Base-by-base conservation (phyloP, 495 filamentous ascomycete genomes). In the Penicillium desertorum region DNA sequence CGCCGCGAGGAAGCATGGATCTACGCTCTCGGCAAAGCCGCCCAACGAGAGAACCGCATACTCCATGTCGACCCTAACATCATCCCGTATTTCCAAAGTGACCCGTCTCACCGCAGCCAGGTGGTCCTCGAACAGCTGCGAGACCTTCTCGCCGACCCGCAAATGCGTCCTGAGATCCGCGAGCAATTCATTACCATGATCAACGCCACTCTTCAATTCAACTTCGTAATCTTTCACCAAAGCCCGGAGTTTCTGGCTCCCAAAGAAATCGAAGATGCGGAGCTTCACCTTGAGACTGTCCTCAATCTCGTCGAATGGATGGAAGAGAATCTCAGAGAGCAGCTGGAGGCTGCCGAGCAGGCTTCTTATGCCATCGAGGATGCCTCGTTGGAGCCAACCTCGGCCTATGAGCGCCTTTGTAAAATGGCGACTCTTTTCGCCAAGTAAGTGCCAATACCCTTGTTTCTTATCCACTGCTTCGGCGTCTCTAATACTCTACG, bases 121-220 rank as follows among this genome's bases (percentile, higher is more conserved):
- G 27, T 25, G n/a, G 29, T 54, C 6, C 56, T 71, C 30, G 58
- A 69, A 7, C 23, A 52, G 5, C 55, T 74, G 19, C 56, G 61
- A 17, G 48, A 57, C 1, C 39, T 62, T 4, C 57, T 66, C 12
- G 36, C 59, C 6, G 41, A 61, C 5, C 53, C 62, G 0, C 51
- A 51, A 3, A 53, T 74, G 36, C 41, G 45, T 12, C 17, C 22
- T 8, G 2, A 5, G 2, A 56, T 54, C 17, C 55, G 63, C 42
- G 17, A 46, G 12, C 64, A 64, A 12, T 74, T 72, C 49, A 61
- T 63, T 9, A 54, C 56, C 0, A 57, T 74, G 47, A 53, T 60
- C 45, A 66, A 74, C 45, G 56, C 61, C 45, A 41, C 67, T 17
- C 45, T 74, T 2, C 51, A 60, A 5, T 54, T 71, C 20, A 60